phyloP scores from a whole-genome alignment of 176 grass and related monocot species.

The Musa acuminata region DNA sequence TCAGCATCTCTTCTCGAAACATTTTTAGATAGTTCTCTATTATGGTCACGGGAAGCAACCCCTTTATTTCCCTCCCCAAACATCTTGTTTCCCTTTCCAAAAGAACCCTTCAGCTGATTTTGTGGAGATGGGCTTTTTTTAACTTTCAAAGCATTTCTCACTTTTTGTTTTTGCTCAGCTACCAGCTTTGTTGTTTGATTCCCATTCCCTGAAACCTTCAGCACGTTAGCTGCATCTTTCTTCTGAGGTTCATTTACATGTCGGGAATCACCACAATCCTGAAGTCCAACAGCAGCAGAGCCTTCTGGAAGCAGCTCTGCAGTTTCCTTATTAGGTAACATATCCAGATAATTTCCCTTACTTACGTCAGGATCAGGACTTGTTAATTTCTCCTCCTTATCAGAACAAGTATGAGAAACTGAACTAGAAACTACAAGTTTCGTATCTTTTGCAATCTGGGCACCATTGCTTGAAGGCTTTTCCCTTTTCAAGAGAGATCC shows the following conservation, averaged over 20 bases:
- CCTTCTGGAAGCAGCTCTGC: neutral
- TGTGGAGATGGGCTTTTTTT: no score
- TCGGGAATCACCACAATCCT: slow-evolving; percentile 1
- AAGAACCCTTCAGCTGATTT: no score
- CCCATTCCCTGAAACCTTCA: slow-evolving; percentile 29
- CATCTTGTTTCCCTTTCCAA: neutral
- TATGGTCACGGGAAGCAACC: neutral
- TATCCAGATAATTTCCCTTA: neutral
- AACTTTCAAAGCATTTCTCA: no score
- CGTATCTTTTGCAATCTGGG: slow-evolving; percentile 23
- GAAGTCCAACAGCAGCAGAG: slow-evolving; percentile 1
- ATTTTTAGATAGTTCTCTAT: no score
- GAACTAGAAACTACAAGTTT: slow-evolving; percentile 28
- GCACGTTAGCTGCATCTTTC: slow-evolving; percentile 24
- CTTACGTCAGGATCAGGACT: neutral
- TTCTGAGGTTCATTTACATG: neutral
- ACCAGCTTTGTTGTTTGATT: slow-evolving; percentile 6
- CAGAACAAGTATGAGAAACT: slow-evolving; percentile 17
- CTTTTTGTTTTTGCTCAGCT: no score
- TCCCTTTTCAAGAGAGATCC: slow-evolving; percentile 36
- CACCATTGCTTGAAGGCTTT: slow-evolving; percentile 24
- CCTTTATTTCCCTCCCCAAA: slow-evolving; percentile 11
- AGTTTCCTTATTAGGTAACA: slow-evolving; percentile 1
- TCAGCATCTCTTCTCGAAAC: slow-evolving; percentile 1
- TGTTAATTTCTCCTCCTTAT: slow-evolving; percentile 13